Conservation (phyloP, 768 basidiomycete species). For the Trametes gibbosa region DNA sequence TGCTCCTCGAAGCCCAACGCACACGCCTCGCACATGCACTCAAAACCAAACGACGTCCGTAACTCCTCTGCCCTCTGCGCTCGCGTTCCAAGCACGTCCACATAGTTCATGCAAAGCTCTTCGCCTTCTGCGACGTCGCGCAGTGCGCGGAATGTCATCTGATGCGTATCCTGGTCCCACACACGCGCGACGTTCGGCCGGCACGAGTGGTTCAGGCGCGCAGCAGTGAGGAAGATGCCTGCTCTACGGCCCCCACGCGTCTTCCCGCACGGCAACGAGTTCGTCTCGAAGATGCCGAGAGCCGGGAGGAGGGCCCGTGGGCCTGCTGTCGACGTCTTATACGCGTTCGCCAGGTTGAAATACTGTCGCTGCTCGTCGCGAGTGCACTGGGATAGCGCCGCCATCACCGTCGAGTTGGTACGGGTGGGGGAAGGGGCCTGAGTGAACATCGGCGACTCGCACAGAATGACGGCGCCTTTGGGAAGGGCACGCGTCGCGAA, state of each 20-base stretch:
- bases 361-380: slow-evolving; percentile 28
- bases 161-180: slow-evolving; percentile 25
- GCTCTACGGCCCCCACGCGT: slow-evolving; percentile 1
- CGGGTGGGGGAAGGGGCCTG: slow-evolving; percentile 10
- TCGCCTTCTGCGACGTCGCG: slow-evolving; percentile 27
- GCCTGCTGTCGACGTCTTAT: slow-evolving; percentile 9
- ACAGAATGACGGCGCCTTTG: slow-evolving; percentile 26
- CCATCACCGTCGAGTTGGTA: slow-evolving; percentile 25
- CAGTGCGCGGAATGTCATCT: slow-evolving; percentile 28
- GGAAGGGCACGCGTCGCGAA: slow-evolving; percentile 27
- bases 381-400: slow-evolving; percentile 22
- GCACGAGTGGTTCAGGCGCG: slow-evolving; percentile 33
- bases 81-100: slow-evolving; percentile 17
- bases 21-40: slow-evolving; percentile 26
- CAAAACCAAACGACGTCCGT: slow-evolving; percentile 22
- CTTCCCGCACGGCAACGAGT: slow-evolving; percentile 25
- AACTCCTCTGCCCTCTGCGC: slow-evolving; percentile 20
- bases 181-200: slow-evolving; percentile 27
- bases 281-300: slow-evolving; percentile 30
- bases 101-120: slow-evolving; percentile 32
- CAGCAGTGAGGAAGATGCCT: slow-evolving; percentile 29
- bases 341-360: slow-evolving; percentile 27
- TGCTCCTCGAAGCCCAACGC: slow-evolving; percentile 20
- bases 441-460: slow-evolving; percentile 30
- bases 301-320: slow-evolving; percentile 23